These are phyloP conservation scores for Penstemon eatonii DNA, from an alignment of 257 asterid genomes.

Conservation along the genomic window DNA sequence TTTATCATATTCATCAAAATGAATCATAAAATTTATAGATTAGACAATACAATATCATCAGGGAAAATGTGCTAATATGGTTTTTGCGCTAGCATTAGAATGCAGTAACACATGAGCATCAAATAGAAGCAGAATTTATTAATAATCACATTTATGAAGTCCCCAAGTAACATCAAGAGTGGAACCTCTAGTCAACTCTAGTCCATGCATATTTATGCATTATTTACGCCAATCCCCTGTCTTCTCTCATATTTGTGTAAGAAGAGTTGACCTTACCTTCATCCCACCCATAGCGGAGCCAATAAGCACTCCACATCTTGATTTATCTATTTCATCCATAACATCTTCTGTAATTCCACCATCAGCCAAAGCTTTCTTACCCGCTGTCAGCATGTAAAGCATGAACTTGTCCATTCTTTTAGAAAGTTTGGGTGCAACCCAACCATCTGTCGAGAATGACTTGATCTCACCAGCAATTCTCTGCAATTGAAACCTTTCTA, in stretches of 20 bases:
- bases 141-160: slow-evolving; percentile 1
- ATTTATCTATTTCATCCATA: slow-evolving; percentile 69
- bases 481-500: slow-evolving; percentile 43
- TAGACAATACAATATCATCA: slow-evolving; percentile 11
- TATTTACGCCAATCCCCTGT: not conserved
- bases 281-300: slow-evolving; percentile 99
- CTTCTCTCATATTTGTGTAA: not conserved
- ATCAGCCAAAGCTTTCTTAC: slow-evolving; percentile 91
- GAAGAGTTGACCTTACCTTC: slow-evolving; percentile 55
- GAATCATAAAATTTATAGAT: not conserved
- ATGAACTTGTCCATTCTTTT: slow-evolving; percentile 93
- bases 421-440: slow-evolving; percentile 90
- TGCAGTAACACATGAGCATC: not conserved
- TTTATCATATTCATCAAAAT: too few relatives aligned
- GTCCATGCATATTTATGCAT: slow-evolving; percentile 16
- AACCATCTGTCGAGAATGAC: slow-evolving; percentile 85
- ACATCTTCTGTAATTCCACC: slow-evolving; percentile 77
- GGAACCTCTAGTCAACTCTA: slow-evolving; percentile 3
- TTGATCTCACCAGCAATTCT: slow-evolving; percentile 98
- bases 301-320: slow-evolving; percentile 82
- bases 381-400: slow-evolving; percentile 97
- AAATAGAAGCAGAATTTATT: not conserved
- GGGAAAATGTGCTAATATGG: not conserved
- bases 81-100: not conserved
- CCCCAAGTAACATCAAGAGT: not conserved